Conservation (phyloP, 441 rosid species). For the Capsella rubella region DNA sequence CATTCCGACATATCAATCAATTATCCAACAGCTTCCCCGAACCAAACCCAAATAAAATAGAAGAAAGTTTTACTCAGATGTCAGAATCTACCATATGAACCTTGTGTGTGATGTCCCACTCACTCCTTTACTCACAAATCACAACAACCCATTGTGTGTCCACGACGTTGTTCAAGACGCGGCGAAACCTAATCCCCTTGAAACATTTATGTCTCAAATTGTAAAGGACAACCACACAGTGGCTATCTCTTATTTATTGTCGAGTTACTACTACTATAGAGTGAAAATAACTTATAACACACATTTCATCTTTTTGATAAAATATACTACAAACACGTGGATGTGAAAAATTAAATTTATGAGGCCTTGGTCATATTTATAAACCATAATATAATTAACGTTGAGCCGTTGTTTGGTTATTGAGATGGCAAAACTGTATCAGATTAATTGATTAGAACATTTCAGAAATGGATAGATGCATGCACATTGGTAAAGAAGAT, state of each 20-base stretch:
- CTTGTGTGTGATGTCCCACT: neutral
- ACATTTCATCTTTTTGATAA: neutral
- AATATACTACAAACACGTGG: no score
- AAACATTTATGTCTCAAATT: neutral
- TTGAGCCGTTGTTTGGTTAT: neutral
- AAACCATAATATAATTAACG: neutral
- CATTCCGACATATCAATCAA: conserved; percentile 9
- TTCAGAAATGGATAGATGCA: no score
- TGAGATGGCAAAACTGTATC: neutral
- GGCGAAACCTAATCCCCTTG: conserved; percentile 18
- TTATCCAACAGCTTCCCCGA: conserved; percentile 13
- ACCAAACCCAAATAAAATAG: conserved; percentile 10
- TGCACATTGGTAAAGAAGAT: no score
- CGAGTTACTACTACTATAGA: neutral
- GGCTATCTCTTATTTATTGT: neutral
- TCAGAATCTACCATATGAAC: conserved; percentile 5
- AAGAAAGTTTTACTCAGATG: neutral
- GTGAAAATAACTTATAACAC: neutral
- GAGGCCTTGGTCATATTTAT: neutral
- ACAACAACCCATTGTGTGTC: neutral
- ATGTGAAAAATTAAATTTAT: neutral
- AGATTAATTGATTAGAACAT: no score
- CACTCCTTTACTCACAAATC: neutral
- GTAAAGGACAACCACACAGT: neutral
- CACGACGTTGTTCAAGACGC: conserved; percentile 20